phyloP scores from a whole-genome alignment of 345 rosid species.

The Ailanthus altissimus region DNA sequence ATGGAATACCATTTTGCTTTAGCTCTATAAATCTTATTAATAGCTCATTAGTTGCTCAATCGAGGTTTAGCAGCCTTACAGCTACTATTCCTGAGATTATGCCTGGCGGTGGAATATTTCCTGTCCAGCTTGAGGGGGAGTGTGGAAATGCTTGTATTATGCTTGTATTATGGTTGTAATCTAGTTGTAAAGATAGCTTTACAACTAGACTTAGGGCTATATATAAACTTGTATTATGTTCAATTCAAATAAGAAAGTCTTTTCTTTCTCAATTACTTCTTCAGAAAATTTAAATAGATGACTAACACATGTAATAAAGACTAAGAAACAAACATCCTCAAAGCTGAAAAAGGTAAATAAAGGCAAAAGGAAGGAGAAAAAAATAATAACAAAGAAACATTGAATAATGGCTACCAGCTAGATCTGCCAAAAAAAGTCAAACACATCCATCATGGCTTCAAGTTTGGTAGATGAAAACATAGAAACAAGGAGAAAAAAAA shows the following conservation, averaged over 20 bases:
- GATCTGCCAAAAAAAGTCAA: not conserved
- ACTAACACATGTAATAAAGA: not conserved
- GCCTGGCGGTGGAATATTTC: constrained; percentile 43
- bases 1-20: constrained; percentile 68
- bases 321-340: not conserved
- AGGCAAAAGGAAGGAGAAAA: not conserved
- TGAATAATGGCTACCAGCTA: not conserved
- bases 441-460: not conserved
- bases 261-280: no score
- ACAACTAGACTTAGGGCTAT: no score
- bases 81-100: constrained; percentile 44
- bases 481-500: not conserved
- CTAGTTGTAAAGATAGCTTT: no score
- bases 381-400: no score
- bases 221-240: no score
- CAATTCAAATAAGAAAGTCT: no score
- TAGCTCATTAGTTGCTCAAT: constrained; percentile 43
- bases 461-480: not conserved
- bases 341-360: not conserved
- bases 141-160: no score
- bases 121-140: constrained; percentile 67
- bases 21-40: constrained; percentile 59
- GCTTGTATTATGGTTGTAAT: no score
- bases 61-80: constrained; percentile 43
- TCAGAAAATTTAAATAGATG: not conserved